Evolutionary conservation across 371 early-diverging fungal species (phyloP).

Genomic region (Rhizopus sp.): DNA sequence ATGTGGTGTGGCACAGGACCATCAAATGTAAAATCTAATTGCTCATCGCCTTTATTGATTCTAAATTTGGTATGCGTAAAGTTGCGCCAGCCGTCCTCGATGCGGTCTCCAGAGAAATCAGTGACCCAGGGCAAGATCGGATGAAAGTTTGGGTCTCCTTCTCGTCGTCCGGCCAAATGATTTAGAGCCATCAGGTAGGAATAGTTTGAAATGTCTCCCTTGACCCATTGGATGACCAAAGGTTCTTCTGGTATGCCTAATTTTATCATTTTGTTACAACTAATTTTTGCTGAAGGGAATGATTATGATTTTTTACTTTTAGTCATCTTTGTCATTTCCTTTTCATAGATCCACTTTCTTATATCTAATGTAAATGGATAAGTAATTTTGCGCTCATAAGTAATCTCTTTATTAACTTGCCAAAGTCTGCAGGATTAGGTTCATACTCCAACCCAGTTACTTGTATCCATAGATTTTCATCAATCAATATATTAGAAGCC

Average conservation of each 20-base stretch:
- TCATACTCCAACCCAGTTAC: constrained; percentile 62
- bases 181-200: constrained; percentile 85
- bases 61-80: constrained; percentile 70
- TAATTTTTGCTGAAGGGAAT: background rate
- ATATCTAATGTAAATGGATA: constrained; percentile 16
- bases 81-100: constrained; percentile 65
- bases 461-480: constrained; percentile 67
- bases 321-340: constrained; percentile 19
- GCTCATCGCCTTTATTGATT: constrained; percentile 76
- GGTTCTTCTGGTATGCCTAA: constrained; percentile 58
- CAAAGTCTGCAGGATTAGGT: constrained; percentile 30
- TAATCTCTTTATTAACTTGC: constrained; percentile 14
- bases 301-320: constrained; percentile 19
- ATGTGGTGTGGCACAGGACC: constrained; percentile 75
- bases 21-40: constrained; percentile 69
- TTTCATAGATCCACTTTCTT: constrained; percentile 24
- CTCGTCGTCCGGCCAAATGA: constrained; percentile 70
- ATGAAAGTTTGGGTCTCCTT: constrained; percentile 71
- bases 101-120: constrained; percentile 59
- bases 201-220: constrained; percentile 78
- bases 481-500: constrained; percentile 64
- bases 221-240: constrained; percentile 69
- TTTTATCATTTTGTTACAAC: background rate
- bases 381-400: background rate
- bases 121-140: constrained; percentile 78